Evolutionary conservation across 148 eudicot species (phyloP).

Genomic region (Chenopodium quinoa): DNA sequence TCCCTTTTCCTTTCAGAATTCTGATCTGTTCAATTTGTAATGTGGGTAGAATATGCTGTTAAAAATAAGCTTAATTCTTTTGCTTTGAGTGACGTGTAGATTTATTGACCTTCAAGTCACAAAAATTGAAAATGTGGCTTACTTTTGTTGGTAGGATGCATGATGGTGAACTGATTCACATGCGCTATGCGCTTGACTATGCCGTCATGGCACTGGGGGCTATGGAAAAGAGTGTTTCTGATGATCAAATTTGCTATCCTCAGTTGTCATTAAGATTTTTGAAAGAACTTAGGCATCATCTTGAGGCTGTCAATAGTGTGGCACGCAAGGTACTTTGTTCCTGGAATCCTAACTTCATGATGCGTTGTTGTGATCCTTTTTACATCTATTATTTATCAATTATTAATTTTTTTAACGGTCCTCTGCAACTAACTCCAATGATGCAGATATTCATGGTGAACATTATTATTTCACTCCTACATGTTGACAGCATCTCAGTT

Average conservation of each 20-base stretch:
- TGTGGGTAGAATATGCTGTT: not conserved
- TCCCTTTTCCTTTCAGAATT: too few species aligned
- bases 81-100: not conserved
- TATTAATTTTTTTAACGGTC: not conserved
- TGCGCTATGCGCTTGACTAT: conserved; percentile 93
- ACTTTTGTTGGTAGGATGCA: conserved; percentile 57
- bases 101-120: not conserved
- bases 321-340: conserved; percentile 73
- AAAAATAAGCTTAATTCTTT: not conserved
- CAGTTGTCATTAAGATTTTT: conserved; percentile 54
- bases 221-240: conserved; percentile 65
- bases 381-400: not conserved
- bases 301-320: conserved; percentile 69
- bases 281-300: conserved; percentile 63
- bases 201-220: conserved; percentile 82
- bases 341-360: too few species aligned
- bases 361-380: not conserved
- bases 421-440: conserved; percentile 18
- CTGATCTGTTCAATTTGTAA: not conserved
- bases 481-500: conserved; percentile 68
- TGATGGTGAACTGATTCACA: conserved; percentile 91
- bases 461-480: conserved; percentile 77
- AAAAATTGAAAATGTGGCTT: not conserved
- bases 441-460: conserved; percentile 90
- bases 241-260: conserved; percentile 48